Evolutionary conservation across 2,329 filamentous ascomycete genomes (phyloP).

Genomic region (Leptographium lundbergii): DNA sequence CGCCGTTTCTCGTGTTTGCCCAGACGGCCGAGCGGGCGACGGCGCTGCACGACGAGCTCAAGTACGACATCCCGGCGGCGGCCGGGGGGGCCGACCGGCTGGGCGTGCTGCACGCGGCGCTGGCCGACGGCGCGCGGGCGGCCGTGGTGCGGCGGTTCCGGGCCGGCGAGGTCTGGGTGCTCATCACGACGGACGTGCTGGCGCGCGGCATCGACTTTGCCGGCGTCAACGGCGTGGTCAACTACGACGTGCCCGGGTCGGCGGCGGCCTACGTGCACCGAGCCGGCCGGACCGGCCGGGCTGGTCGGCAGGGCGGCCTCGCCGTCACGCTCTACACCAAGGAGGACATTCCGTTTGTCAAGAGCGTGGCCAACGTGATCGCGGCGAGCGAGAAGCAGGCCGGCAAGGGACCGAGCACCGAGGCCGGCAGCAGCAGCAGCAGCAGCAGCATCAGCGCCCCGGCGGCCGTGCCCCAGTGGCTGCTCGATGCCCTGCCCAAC

Average conservation of each 20-base stretch:
- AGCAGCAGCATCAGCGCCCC: constrained; percentile 34
- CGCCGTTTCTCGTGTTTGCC: constrained; percentile 90
- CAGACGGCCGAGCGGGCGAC: constrained; percentile 88
- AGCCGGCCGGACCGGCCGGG: constrained; percentile 79
- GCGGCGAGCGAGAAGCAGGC: constrained; percentile 65
- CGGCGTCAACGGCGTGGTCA: constrained; percentile 90
- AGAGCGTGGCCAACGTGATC: constrained; percentile 88
- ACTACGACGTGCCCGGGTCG: constrained; percentile 92
- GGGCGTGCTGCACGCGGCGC: constrained; percentile 78
- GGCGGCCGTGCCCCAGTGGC: constrained; percentile 58
- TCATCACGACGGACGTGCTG: constrained; percentile 90
- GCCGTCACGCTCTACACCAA: constrained; percentile 93
- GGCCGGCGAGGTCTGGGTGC: constrained; percentile 84
- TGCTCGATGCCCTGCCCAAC: constrained; percentile 75
- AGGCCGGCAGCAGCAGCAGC: constrained; percentile 19
- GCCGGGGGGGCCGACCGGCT: constrained; percentile 77
- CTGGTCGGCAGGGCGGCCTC: constrained; percentile 74
- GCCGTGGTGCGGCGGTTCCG: constrained; percentile 83
- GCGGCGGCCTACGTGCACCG: constrained; percentile 87
- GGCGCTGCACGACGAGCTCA: constrained; percentile 77
- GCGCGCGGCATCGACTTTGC: constrained; percentile 89
- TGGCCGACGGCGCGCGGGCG: constrained; percentile 63
- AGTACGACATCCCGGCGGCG: constrained; percentile 84
- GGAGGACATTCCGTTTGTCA: constrained; percentile 81
- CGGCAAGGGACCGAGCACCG: neutral